These are phyloP conservation scores for Calonectria honghensis DNA, from an alignment of 2,329 filamentous ascomycete genomes.

Conservation along the genomic window DNA sequence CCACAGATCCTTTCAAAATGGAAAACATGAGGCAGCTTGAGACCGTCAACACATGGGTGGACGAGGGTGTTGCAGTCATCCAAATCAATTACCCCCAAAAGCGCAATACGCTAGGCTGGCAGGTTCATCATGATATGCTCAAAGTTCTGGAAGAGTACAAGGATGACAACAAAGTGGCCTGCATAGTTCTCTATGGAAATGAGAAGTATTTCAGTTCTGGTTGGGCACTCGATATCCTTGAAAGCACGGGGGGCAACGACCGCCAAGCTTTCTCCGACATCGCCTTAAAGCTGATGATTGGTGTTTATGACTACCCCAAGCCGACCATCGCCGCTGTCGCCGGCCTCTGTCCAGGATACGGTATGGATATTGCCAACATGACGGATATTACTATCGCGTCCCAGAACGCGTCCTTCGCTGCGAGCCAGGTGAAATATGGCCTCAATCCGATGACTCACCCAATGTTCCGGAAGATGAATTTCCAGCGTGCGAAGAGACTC, in stretches of 20 bases:
- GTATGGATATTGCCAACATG: conserved; percentile 31
- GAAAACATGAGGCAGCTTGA: not conserved
- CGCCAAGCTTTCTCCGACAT: conserved; percentile 29
- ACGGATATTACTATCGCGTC: conserved; percentile 29
- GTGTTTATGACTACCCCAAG: conserved; percentile 26
- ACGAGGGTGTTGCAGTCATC: conserved; percentile 19
- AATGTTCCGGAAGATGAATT: conserved; percentile 30
- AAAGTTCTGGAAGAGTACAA: conserved; percentile 23
- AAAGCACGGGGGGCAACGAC: conserved; percentile 19
- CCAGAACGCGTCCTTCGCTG: conserved; percentile 15
- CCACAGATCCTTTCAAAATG: not conserved
- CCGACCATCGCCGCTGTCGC: conserved; percentile 19
- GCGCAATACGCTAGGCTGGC: conserved; percentile 22
- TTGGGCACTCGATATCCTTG: conserved; percentile 25
- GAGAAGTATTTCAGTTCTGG: conserved; percentile 27
- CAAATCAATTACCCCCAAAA: conserved; percentile 31
- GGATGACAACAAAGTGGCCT: conserved; percentile 21
- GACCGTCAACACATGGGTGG: conserved; percentile 27
- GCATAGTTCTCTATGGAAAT: conserved; percentile 25
- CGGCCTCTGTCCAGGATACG: conserved; percentile 22
- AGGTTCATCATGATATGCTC: conserved; percentile 30
- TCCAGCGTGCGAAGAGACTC: conserved; percentile 26
- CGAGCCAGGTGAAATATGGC: conserved; percentile 27
- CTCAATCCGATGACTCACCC: conserved; percentile 29
- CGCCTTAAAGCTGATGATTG: conserved; percentile 29